These are phyloP conservation scores for Schwanniomyces etchellsii DNA, from an alignment of 1,139 yeast species.

Conservation along the genomic window DNA sequence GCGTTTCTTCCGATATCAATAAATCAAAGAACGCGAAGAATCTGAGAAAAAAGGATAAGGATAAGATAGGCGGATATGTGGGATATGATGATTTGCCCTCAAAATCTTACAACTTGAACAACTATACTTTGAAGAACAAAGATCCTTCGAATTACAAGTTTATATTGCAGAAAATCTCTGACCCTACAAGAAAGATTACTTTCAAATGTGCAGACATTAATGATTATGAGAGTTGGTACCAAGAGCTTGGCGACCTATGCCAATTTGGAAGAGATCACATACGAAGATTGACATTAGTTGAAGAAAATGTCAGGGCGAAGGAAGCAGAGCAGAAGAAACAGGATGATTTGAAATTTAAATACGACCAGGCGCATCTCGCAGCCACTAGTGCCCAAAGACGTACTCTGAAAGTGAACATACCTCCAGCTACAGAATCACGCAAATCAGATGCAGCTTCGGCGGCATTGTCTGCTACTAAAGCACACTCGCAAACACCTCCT, in stretches of 20 bases:
- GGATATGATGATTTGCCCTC: slow-evolving; percentile 37
- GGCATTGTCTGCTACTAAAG: neutral
- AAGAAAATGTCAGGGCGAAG: slow-evolving; percentile 18
- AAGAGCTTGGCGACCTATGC: slow-evolving; percentile 34
- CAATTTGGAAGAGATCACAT: slow-evolving; percentile 31
- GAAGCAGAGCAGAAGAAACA: slow-evolving; percentile 8
- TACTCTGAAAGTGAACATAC: neutral
- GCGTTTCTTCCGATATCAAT: slow-evolving; percentile 3
- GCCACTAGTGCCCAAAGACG: neutral
- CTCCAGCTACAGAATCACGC: neutral
- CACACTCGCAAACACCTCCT: neutral
- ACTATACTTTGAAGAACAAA: slow-evolving; percentile 27
- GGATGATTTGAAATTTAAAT: slow-evolving; percentile 8
- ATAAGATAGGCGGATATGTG: slow-evolving; percentile 38
- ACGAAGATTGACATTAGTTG: slow-evolving; percentile 30
- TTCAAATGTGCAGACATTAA: slow-evolving; percentile 30
- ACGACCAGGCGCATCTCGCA: slow-evolving; percentile 3
- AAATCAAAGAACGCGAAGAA: slow-evolving; percentile 4
- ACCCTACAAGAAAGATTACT: slow-evolving; percentile 26
- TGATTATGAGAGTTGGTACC: slow-evolving; percentile 33
- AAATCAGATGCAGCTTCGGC: neutral
- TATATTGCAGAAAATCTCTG: slow-evolving; percentile 23
- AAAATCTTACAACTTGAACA: slow-evolving; percentile 41
- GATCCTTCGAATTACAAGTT: slow-evolving; percentile 33
- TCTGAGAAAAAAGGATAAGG: slow-evolving; percentile 17